Evolutionary conservation across 78 protist genomes (phyloP), one percentile per base, ranked within the genome.

Genomic region (Dictyostelium brefeldianum): DNA sequence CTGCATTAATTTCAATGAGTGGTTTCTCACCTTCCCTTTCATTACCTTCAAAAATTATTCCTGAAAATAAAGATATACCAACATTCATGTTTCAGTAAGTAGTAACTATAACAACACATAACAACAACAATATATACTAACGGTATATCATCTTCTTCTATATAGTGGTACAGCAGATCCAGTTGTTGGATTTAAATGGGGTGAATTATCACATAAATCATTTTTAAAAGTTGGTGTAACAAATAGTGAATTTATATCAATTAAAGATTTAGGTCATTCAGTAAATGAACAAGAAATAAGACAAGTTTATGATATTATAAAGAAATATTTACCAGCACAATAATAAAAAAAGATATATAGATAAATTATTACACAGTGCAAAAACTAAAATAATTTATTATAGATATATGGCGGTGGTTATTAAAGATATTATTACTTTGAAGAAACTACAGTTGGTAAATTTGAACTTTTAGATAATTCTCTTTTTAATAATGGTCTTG

Each of bases 11-110:
- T 27, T 12, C 62, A 50, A 25, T 75, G 7, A 50, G 81, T 50
- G 81, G 81, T 50, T 75, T 75, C n/a, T n/a, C 50, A 31, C 81
- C 81, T n/a, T 46, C 64, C 12, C n/a, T 75, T 48, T 46, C 65
- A 51, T 50, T 75, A 75, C 64, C 64, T 25, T 18, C 50, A 31
- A 50, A 75, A 29, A n/a, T 50, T 4, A 75, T 5, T 25, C 5
- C 43, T 5, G 81, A 75, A 50, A 50, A 50, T 75, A 75, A 50
- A 25, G 43, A 25, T 18, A 75, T 50, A 8, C 81, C 81, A 22
- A 48, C 9, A 9, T n/a, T 11, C 14, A 75, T 75, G 81, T 75
- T 50, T 46, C 59, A 75, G 43, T 36, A 36, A 36, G 43, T 36
- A 36, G 43, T 2, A 36, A 36, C 43, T 36, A 36, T 36, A 36